Evolutionary conservation across 1,284 basidiomycete genomes (phyloP).

Genomic region (Ceratobasidium sp.): DNA sequence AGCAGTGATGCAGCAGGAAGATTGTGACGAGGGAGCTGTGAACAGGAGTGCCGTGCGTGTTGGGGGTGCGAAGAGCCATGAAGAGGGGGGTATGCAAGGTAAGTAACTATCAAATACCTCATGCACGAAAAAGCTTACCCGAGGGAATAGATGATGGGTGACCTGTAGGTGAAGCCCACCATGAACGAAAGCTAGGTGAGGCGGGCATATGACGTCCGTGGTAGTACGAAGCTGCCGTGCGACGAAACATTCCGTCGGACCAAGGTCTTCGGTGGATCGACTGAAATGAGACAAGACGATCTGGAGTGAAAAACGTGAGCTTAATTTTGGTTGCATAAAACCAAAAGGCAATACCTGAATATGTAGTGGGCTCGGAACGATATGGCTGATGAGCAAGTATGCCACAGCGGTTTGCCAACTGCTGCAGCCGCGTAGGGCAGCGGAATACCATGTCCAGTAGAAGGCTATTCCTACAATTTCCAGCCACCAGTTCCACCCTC

Average conservation of each 20-base stretch:
- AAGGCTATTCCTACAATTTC: slow-evolving; percentile 75
- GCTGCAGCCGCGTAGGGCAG: slow-evolving; percentile 72
- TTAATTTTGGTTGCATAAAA: no score
- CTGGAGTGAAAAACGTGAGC: slow-evolving; percentile 57
- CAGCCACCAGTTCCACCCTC: slow-evolving; percentile 77
- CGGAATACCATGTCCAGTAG: slow-evolving; percentile 84
- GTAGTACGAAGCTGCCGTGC: slow-evolving; percentile 96
- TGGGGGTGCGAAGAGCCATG: not conserved
- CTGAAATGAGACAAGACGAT: slow-evolving; percentile 98
- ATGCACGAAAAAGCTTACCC: slow-evolving; percentile 52
- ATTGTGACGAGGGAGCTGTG: slow-evolving; percentile 86
- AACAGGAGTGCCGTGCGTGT: no score
- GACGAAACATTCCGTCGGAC: slow-evolving; percentile 90
- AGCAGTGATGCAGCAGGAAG: slow-evolving; percentile 81
- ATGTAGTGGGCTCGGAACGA: slow-evolving; percentile 84
- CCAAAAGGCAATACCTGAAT: slow-evolving; percentile 63
- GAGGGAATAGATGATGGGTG: slow-evolving; percentile 96
- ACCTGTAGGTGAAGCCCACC: slow-evolving; percentile 88
- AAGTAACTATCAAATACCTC: not conserved
- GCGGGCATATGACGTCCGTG: slow-evolving; percentile 83
- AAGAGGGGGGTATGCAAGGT: not conserved
- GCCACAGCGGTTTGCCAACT: slow-evolving; percentile 68
- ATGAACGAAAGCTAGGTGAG: slow-evolving; percentile 66
- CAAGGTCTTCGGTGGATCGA: slow-evolving; percentile 92
- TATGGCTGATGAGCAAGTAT: slow-evolving; percentile 83